phyloP scores from a whole-genome alignment of 2,329 filamentous ascomycete genomes.

The Triangularia setosa region DNA sequence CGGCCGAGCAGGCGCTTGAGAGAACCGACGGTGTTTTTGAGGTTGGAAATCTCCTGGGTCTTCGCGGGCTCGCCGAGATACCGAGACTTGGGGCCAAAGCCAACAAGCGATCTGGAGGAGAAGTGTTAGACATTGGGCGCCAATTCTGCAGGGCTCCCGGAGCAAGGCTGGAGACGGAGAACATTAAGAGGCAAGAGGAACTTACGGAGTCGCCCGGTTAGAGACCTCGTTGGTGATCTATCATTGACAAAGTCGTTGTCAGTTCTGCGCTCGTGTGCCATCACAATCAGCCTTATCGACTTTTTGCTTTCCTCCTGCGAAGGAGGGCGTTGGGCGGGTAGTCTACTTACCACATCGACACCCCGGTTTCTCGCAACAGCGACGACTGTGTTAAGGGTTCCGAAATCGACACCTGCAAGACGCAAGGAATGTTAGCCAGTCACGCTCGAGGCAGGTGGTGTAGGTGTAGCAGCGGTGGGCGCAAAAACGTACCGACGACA shows the following conservation, averaged over 20 bases:
- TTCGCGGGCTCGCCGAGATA: conserved; percentile 94
- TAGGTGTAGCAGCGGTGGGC: background rate
- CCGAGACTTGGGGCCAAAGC: conserved; percentile 89
- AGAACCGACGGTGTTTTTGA: conserved; percentile 95
- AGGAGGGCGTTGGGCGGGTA: background rate
- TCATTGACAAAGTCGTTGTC: background rate
- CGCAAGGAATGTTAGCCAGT: background rate
- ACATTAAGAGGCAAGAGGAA: conserved; percentile 34
- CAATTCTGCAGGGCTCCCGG: conserved; percentile 10
- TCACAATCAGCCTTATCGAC: conserved; percentile 6
- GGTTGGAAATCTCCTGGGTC: conserved; percentile 98
- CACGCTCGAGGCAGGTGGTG: background rate
- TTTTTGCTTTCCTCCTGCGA: background rate
- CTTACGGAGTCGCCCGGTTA: conserved; percentile 96
- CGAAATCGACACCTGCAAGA: conserved; percentile 81
- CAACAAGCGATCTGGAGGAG: conserved; percentile 72
- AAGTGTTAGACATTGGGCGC: conserved; percentile 17
- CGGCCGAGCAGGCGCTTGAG: conserved; percentile 92
- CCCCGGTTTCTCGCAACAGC: conserved; percentile 97
- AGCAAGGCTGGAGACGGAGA: background rate
- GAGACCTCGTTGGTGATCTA: conserved; percentile 99
- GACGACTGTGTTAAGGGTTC: conserved; percentile 94
- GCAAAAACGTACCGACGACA: conserved; percentile 48
- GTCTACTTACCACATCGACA: conserved; percentile 87
- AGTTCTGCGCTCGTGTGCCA: conserved; percentile 19